Evolutionary conservation across 306 rosid genomes (phyloP).

Genomic region (Mimosa pudica): DNA sequence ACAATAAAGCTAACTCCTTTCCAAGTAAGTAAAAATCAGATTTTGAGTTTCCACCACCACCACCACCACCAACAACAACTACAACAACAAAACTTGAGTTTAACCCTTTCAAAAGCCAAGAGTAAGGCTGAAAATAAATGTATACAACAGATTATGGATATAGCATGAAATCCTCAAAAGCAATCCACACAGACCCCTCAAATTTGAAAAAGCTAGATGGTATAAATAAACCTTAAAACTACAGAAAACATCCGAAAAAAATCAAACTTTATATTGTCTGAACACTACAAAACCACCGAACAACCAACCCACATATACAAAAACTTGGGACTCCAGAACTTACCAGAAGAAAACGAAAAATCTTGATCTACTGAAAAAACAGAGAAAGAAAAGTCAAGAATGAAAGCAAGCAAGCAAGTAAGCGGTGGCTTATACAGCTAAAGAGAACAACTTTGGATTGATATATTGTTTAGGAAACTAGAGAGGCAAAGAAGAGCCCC

Average conservation of each 20-base stretch:
- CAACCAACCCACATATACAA: conserved; percentile 39
- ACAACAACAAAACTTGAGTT: conserved; percentile 18
- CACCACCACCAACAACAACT: neutral
- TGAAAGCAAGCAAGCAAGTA: conserved; percentile 31
- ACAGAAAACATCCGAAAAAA: conserved; percentile 24
- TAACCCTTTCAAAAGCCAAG: conserved; percentile 8
- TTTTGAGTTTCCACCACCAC: conserved; percentile 22
- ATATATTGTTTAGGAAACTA: conserved; percentile 17
- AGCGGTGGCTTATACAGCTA: conserved; percentile 23
- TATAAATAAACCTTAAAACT: conserved; percentile 25
- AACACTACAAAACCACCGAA: conserved; percentile 39
- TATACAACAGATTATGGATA: neutral
- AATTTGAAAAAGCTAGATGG: conserved; percentile 4
- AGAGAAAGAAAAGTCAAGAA: conserved; percentile 34
- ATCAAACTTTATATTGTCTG: conserved; percentile 34
- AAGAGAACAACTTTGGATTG: conserved; percentile 14
- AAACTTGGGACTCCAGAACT: conserved; percentile 20
- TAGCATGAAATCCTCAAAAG: neutral
- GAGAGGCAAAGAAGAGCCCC: conserved; percentile 41
- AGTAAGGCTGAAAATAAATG: conserved; percentile 16
- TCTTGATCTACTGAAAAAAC: conserved; percentile 52
- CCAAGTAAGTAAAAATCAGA: conserved; percentile 28
- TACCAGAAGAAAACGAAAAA: conserved; percentile 29
- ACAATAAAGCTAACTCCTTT: conserved; percentile 53
- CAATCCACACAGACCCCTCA: conserved; percentile 20